phyloP scores from a whole-genome alignment of 495 filamentous ascomycete genomes.

The Daldinia decipiens region DNA sequence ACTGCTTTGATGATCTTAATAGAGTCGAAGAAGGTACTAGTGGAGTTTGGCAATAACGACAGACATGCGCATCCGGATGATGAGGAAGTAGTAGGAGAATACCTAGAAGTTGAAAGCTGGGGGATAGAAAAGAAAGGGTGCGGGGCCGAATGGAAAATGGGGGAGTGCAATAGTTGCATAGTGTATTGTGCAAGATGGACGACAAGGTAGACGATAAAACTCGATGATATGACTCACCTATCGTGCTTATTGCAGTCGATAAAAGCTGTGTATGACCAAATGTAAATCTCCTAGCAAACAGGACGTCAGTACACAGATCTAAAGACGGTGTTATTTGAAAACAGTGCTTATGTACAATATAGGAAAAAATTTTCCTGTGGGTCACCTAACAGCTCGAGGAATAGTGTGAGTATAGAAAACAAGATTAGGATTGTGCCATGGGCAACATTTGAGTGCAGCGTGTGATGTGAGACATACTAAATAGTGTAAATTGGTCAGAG shows the following conservation, averaged over 20 bases:
- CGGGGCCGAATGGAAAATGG: not conserved
- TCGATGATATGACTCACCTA: not conserved
- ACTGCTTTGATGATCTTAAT: not conserved
- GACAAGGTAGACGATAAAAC: conserved; percentile 9
- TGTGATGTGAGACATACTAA: not conserved
- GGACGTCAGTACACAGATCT: not conserved
- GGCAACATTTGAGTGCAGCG: not conserved
- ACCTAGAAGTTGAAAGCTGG: not conserved
- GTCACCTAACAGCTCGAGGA: not conserved
- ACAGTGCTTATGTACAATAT: not conserved
- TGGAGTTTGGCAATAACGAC: not conserved
- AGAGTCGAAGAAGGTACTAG: not conserved
- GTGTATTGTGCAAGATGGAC: not conserved
- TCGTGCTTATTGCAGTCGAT: not conserved
- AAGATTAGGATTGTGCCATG: not conserved
- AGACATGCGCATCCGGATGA: not conserved
- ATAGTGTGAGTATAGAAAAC: not conserved
- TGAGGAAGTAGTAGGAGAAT: not conserved
- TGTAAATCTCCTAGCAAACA: not conserved
- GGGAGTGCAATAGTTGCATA: not conserved
- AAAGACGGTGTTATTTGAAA: not conserved
- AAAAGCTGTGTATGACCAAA: conserved; percentile 1
- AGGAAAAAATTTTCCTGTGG: not conserved
- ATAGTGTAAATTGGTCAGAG: not conserved
- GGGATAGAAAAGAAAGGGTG: not conserved